These are phyloP conservation scores for Lentinus brumalis DNA, from an alignment of 768 basidiomycete genomes.

Conservation along the genomic window DNA sequence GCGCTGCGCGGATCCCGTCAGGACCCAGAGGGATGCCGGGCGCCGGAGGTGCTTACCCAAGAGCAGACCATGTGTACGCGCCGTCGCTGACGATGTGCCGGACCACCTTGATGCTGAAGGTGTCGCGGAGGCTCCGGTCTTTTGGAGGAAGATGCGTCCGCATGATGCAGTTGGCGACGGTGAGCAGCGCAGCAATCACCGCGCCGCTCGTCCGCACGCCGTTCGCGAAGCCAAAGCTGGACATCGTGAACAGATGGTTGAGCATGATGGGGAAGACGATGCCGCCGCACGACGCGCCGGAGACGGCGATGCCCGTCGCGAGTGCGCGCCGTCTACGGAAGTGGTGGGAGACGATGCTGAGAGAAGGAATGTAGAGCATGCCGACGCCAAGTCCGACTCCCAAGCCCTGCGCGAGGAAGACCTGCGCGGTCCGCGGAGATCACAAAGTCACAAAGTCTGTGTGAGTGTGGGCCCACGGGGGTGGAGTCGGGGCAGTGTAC, in stretches of 20 bases:
- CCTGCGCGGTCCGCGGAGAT: constrained; percentile 30
- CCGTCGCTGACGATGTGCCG: constrained; percentile 19
- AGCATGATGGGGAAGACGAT: constrained; percentile 60
- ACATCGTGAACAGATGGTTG: constrained; percentile 33
- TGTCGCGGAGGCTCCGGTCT: not conserved
- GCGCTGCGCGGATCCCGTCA: constrained; percentile 6
- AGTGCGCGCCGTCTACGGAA: constrained; percentile 50
- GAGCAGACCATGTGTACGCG: constrained; percentile 20
- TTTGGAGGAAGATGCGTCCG: constrained; percentile 17
- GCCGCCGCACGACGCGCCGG: constrained; percentile 39
- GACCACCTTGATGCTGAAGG: not conserved
- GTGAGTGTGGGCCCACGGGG: not conserved
- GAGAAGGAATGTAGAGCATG: constrained; percentile 51
- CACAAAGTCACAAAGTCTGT: not conserved
- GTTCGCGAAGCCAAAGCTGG: constrained; percentile 44
- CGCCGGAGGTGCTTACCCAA: constrained; percentile 11
- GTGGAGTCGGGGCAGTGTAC: not conserved
- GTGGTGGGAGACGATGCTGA: constrained; percentile 52
- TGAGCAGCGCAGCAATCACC: constrained; percentile 35
- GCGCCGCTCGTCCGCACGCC: constrained; percentile 45
- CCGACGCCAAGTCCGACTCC: constrained; percentile 57
- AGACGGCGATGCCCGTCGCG: constrained; percentile 57
- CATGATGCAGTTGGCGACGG: constrained; percentile 25
- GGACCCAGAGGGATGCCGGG: not conserved
- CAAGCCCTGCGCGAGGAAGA: constrained; percentile 59